A percentile compares a stretch with the other conserved stretches of the same genome.
phyloP scores from a whole-genome alignment of 108 stramenopile species.

The Fragilaria crotonensis region DNA sequence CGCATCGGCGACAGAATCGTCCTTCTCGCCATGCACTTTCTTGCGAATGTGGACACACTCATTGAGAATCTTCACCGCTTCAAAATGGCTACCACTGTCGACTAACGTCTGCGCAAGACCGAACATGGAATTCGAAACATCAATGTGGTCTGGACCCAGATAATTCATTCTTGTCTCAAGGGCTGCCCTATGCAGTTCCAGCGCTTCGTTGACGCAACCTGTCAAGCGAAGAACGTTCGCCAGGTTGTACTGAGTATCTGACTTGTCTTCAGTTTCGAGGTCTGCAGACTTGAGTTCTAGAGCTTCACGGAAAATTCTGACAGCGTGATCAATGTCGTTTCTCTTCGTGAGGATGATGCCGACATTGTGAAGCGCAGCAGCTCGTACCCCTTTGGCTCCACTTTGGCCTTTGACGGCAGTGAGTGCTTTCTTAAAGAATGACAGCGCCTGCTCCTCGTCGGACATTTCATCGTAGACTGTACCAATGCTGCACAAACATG shows the following conservation, averaged over 20 bases:
- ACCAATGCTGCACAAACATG: constrained; percentile 32
- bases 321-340: constrained; percentile 20
- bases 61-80: constrained; percentile 25
- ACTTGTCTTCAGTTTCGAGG: constrained; percentile 8
- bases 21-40: constrained; percentile 19
- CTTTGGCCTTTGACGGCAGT: constrained; percentile 19
- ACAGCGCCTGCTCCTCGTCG: constrained; percentile 20
- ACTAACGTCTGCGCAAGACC: constrained; percentile 28
- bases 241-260: constrained; percentile 23
- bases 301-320: constrained; percentile 30
- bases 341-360: constrained; percentile 34
- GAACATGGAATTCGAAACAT: constrained; percentile 31
- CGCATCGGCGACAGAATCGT: constrained; percentile 28
- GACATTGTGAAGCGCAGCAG: constrained; percentile 7
- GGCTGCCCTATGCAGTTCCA: constrained; percentile 14
- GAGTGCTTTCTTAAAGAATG: constrained; percentile 28
- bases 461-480: constrained; percentile 20
- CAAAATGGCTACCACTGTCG: constrained; percentile 18
- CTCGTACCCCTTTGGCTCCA: constrained; percentile 20
- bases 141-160: constrained; percentile 24
- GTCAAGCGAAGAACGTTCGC: constrained; percentile 30
- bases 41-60: constrained; percentile 23
- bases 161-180: constrained; percentile 11
- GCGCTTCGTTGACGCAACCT: constrained; percentile 20
- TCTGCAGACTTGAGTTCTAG: constrained; percentile 1